phyloP scores from a whole-genome alignment of 345 rosid species.

The Xanthoceras sorbifolium region DNA sequence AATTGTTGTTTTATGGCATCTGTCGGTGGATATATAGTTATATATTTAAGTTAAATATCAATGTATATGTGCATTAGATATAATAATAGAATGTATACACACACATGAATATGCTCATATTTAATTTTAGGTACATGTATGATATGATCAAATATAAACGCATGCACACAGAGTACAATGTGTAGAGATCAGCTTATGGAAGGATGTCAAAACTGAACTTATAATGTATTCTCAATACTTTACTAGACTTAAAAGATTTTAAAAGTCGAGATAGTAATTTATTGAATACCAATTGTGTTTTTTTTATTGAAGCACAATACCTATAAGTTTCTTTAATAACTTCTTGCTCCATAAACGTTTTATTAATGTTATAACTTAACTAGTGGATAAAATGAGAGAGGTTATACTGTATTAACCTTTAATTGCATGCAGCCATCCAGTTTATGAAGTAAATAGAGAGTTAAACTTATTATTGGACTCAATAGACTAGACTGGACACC shows the following conservation, averaged over 20 bases:
- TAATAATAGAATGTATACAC: too few species aligned
- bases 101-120: too few species aligned
- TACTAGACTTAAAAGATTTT: background rate
- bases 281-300: background rate
- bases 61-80: background rate
- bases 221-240: background rate
- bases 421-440: background rate
- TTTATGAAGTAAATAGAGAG: background rate
- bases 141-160: background rate
- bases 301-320: background rate
- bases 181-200: background rate
- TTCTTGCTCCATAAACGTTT: background rate
- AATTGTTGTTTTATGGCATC: background rate
- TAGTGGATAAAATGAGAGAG: background rate
- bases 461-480: background rate
- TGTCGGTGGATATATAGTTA: background rate
- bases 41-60: background rate
- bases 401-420: background rate
- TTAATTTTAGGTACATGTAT: background rate
- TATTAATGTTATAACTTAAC: background rate
- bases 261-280: background rate
- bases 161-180: background rate
- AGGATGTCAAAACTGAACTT: background rate
- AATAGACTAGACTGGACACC: background rate
- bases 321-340: background rate